Base-by-base conservation (phyloP, 2,329 filamentous ascomycete genomes). In the Beauveria sp. region DNA sequence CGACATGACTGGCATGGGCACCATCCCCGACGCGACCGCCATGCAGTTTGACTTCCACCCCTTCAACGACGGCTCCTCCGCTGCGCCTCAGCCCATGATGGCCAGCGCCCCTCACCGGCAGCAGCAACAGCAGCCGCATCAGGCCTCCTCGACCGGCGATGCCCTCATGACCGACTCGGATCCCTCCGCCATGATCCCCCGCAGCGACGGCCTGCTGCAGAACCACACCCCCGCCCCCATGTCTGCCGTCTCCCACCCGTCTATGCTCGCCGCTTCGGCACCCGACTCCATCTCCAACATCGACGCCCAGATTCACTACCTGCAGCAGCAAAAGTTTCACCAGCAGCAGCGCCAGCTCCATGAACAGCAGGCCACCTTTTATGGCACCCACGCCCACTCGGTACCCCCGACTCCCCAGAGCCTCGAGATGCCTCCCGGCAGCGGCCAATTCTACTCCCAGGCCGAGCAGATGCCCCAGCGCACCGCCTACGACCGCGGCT, bases 331-430 rank as follows among this genome's bases (percentile, higher is more conserved):
- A 72, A 83, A 82, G 69, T 73, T 85, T 55, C 80, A 86, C 34
- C 81, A 86, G 65, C 83, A 86, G 69, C 82, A 83, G 66, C 78
- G 80, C 59, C 81, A 83, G 64, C 70, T 84, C 18, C 78, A 83
- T 57, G 83, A 87, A 68, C 83, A 86, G 64, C 81, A 79, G 51
- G 78, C 74, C 14, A 80, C 79, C 60, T 84, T 80, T 68, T 86
- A 81, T 68, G 71, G 76, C 9, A 80, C 74, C 60, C 81, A 83
- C 63, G 81, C 80, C 64, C 79, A 81, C 63, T 85, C 88, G 58
- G 83, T 91, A 8, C 90, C 90, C 6, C 89, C 89, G 2, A 95
- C 90, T 16, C 90, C 90, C 0, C 90, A 89, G 71, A 93, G 90
- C 70, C 80, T 91, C 28, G 89, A 93, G 69, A 84, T 93, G 74